Base-by-base conservation (phyloP, 352 stramenopile species). In the Phytophthora rubi region DNA sequence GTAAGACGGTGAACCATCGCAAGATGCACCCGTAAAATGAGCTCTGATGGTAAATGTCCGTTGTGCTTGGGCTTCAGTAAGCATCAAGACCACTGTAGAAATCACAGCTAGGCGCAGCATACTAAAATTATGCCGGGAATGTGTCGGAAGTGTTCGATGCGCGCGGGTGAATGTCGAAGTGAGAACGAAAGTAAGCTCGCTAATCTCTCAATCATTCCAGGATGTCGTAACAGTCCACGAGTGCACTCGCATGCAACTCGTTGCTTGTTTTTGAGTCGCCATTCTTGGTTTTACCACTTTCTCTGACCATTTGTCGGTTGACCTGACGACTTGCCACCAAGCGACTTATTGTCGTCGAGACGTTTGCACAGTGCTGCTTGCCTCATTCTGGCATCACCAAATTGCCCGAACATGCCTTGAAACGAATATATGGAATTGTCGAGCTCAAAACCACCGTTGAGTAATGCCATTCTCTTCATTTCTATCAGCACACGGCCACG, bases 351-450 rank as follows among this genome's bases (percentile, higher is more conserved):
- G 26, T 49, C 21, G 53, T 21, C 21, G 18, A 60, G n/a, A 33
- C 33, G 12, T 7, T 21, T 49, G 53, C 12, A 2, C 53, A 21
- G 32, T 6, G 3, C 1, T 26, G 6, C 53, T 49, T 23, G 33
- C 55, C 21, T 18, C 32, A 51, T 62, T 53, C 55, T 53, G 16
- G 55, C 44, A 26, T 42, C 26, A 30, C 39, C 56, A 32, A n/a
- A 15, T 18, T 33, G 16, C 39, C 15, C 47, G 35, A 61, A 61
- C 23, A 26, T 51, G 35, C 30, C 21, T 44, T 62, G 55, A 53
- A 62, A 62, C 55, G 37, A 6, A 62, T 23, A 45, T 48, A 52
- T 30, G 33, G 47, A 56, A 51, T 56, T 12, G 16, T 48, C 37
- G 13, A 30, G 28, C 28, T 30, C 37, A 53, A 62, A 64, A 58